Evolutionary conservation across 2,329 filamentous ascomycete species (phyloP).

Genomic region (Monosporascus sp.): DNA sequence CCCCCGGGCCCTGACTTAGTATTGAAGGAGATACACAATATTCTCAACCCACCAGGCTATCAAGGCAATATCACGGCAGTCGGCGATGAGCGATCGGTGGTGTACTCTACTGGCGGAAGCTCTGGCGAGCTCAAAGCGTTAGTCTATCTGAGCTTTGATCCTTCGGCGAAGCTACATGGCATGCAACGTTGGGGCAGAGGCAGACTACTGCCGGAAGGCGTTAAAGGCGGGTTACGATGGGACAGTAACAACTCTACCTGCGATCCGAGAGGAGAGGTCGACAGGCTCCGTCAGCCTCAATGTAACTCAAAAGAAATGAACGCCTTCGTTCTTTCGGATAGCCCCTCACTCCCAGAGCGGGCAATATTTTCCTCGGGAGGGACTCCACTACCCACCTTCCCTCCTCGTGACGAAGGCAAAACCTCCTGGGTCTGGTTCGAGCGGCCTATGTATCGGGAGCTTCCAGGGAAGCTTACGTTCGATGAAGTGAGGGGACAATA

Average conservation of each 20-base stretch:
- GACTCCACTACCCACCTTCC: conserved; percentile 3
- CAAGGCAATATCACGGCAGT: conserved; percentile 14
- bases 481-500: background rate
- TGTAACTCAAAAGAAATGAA: background rate
- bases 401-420: conserved; percentile 1
- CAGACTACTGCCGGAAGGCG: conserved; percentile 12
- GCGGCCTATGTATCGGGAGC: conserved; percentile 14
- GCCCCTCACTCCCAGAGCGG: conserved; percentile 6
- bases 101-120: conserved; percentile 20
- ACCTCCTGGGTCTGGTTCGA: conserved; percentile 9
- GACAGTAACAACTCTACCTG: background rate
- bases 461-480: conserved; percentile 1
- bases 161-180: conserved; percentile 16
- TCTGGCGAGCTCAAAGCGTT: conserved; percentile 15
- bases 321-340: background rate
- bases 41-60: conserved; percentile 18
- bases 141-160: conserved; percentile 25
- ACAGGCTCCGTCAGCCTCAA: too few relatives aligned
- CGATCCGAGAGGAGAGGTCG: background rate
- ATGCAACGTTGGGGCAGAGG: conserved; percentile 15
- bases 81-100: conserved; percentile 21
- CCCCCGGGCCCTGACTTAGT: conserved; percentile 2
- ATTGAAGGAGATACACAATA: conserved; percentile 11
- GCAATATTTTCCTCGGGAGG: background rate
- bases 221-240: conserved; percentile 1